Evolutionary conservation across 176 grass and related monocot genomes (phyloP).

Genomic region (Thinopyrum elongatum): DNA sequence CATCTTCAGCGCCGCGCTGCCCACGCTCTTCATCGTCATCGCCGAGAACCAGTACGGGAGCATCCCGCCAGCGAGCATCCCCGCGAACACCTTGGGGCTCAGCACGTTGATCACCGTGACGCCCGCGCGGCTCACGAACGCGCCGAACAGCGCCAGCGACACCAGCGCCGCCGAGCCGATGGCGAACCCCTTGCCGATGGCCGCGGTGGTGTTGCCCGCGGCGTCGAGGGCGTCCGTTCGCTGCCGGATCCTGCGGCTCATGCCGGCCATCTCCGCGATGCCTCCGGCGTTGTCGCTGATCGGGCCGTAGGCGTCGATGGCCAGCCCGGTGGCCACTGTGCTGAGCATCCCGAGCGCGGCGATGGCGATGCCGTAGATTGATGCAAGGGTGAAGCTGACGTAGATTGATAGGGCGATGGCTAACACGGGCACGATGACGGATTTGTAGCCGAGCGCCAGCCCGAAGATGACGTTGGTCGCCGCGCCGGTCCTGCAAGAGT

Average conservation of each 20-base stretch:
- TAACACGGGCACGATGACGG: conserved; percentile 62
- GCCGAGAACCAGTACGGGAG: conserved; percentile 79
- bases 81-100: conserved; percentile 56
- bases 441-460: conserved; percentile 20
- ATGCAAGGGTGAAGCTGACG: conserved; percentile 54
- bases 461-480: not conserved
- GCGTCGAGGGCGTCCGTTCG: conserved; percentile 68
- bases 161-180: not conserved
- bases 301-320: conserved; percentile 71
- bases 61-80: conserved; percentile 65
- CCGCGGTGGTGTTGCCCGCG: conserved; percentile 67
- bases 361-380: conserved; percentile 73
- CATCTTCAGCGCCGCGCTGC: conserved; percentile 68
- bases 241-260: conserved; percentile 50
- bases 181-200: conserved; percentile 48
- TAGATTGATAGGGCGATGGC: conserved; percentile 53
- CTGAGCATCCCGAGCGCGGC: conserved; percentile 76
- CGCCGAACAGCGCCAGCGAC: conserved; percentile 65
- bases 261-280: conserved; percentile 43
- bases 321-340: conserved; percentile 61
- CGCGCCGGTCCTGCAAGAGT: not conserved
- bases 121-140: conserved; percentile 64
- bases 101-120: conserved; percentile 48
- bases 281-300: conserved; percentile 71
- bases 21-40: conserved; percentile 83